These are phyloP conservation scores for Brettanomyces custersianus DNA, from an alignment of 805 yeast genomes.

Conservation along the genomic window DNA sequence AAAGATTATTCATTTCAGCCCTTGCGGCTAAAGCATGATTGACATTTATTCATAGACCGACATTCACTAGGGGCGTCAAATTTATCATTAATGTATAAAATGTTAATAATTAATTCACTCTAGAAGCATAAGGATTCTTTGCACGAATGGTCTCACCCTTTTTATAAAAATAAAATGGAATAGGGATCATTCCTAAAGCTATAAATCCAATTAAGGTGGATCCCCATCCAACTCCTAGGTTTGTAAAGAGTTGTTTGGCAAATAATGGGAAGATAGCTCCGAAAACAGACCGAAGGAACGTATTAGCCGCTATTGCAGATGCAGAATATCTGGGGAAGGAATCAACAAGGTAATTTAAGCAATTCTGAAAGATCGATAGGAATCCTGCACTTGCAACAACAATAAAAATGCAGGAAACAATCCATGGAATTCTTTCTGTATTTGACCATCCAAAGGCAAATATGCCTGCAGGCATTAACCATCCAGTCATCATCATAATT, in stretches of 20 bases:
- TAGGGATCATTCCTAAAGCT: slow-evolving; percentile 51
- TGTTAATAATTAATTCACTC: no score
- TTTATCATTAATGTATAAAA: no score
- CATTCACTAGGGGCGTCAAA: no score
- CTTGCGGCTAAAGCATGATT: no score
- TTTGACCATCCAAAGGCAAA: slow-evolving; percentile 61
- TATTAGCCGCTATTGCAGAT: slow-evolving; percentile 43
- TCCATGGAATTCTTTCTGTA: slow-evolving; percentile 33
- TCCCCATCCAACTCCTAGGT: slow-evolving; percentile 65
- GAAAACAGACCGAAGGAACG: slow-evolving; percentile 55
- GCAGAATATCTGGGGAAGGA: slow-evolving; percentile 64
- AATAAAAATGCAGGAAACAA: slow-evolving; percentile 51
- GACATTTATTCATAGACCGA: no score
- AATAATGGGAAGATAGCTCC: slow-evolving; percentile 67
- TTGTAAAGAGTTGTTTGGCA: slow-evolving; percentile 46
- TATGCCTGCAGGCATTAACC: slow-evolving; percentile 51
- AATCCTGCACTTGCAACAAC: slow-evolving; percentile 50
- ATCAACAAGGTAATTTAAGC: slow-evolving; percentile 62
- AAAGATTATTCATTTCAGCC: no score
- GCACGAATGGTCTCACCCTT: slow-evolving; percentile 36
- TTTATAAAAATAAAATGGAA: slow-evolving; percentile 48
- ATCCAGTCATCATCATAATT: slow-evolving; percentile 43
- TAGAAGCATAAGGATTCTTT: slow-evolving; percentile 11
- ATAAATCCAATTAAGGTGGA: slow-evolving; percentile 53
- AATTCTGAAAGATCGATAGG: slow-evolving; percentile 58